Conservation (phyloP, 2,329 filamentous ascomycete species). For the Diaporthe helianthi region DNA sequence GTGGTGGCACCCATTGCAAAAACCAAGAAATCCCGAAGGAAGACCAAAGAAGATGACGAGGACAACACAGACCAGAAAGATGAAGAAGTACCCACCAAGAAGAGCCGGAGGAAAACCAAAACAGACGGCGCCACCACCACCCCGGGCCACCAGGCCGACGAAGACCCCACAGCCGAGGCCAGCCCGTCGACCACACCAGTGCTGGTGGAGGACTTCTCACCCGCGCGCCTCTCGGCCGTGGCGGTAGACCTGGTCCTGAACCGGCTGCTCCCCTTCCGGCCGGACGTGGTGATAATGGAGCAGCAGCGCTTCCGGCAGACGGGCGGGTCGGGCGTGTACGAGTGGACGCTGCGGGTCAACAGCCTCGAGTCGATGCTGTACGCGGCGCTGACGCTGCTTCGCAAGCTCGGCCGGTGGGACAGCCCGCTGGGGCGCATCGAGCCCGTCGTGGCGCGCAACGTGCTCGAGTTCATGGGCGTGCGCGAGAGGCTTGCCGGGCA, state of each 20-base stretch:
- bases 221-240: conserved; percentile 44
- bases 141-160: neutral
- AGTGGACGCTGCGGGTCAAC: conserved; percentile 86
- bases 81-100: neutral
- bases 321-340: conserved; percentile 70
- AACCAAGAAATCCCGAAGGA: neutral
- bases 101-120: conserved; percentile 15
- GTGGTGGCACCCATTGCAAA: conserved; percentile 24
- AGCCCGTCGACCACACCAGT: conserved; percentile 9
- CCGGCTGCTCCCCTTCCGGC: conserved; percentile 56
- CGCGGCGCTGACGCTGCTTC: conserved; percentile 68
- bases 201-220: conserved; percentile 42
- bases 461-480: conserved; percentile 46
- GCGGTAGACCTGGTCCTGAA: conserved; percentile 44
- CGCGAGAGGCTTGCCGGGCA: conserved; percentile 12
- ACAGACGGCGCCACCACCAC: neutral
- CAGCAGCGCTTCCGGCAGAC: conserved; percentile 67
- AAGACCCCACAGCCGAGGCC: neutral
- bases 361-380: conserved; percentile 84
- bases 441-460: conserved; percentile 62
- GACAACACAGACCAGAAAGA: neutral
- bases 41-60: neutral
- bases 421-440: conserved; percentile 41
- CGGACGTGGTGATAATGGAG: conserved; percentile 75
- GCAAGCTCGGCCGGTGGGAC: conserved; percentile 50